Evolutionary conservation across 306 rosid species (phyloP).

Genomic region (Luffa aegyptiaca): DNA sequence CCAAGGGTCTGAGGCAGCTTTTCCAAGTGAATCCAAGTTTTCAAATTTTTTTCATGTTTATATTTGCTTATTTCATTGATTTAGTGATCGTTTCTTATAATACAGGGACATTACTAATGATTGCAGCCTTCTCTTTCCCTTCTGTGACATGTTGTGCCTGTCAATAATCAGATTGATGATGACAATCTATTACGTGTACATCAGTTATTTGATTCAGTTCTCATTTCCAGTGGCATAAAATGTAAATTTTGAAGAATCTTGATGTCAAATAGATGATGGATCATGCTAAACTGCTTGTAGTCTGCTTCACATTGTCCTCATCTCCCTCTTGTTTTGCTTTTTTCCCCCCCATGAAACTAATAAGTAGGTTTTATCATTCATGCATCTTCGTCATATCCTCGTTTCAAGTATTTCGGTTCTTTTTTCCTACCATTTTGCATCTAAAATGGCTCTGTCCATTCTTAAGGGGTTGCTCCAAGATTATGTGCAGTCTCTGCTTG

Average conservation of each 20-base stretch:
- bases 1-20: neutral
- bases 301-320: neutral
- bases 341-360: neutral
- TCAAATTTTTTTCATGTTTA: neutral
- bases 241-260: neutral
- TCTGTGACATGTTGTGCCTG: neutral
- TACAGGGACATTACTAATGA: neutral
- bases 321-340: neutral
- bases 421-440: neutral
- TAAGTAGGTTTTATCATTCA: neutral
- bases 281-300: neutral
- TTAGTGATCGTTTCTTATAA: neutral
- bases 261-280: neutral
- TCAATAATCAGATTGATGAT: neutral
- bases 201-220: neutral
- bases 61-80: neutral
- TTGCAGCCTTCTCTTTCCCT: neutral
- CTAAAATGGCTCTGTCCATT: conserved; percentile 40
- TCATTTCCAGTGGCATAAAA: neutral
- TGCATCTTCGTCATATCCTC: neutral
- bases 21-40: neutral
- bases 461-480: conserved; percentile 40
- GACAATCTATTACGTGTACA: neutral
- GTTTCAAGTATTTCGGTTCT: neutral
- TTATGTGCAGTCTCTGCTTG: conserved; percentile 31